Evolutionary conservation across 257 asterid species (phyloP).

Genomic region (Solanum dulcamara): DNA sequence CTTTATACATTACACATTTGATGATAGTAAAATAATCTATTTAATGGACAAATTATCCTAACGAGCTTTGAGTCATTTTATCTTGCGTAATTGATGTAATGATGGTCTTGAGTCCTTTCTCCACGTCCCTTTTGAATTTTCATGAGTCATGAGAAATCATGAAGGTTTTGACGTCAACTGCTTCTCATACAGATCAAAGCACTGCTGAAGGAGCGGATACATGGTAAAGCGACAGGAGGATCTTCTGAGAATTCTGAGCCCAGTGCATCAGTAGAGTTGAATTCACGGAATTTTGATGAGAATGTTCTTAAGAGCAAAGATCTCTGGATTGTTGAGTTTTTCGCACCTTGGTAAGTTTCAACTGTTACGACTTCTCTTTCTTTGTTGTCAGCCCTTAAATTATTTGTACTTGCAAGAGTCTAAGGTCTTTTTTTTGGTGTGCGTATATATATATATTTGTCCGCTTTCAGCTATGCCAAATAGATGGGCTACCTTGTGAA

Average conservation of each 20-base stretch:
- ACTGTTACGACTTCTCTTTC: not conserved
- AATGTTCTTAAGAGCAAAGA: constrained; percentile 83
- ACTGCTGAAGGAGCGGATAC: constrained; percentile 68
- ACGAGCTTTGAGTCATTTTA: not conserved
- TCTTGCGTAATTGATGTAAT: not conserved
- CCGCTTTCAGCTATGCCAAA: not conserved
- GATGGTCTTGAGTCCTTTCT: not conserved
- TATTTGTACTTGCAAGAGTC: not conserved
- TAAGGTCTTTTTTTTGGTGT: not conserved
- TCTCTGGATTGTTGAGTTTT: constrained; percentile 93
- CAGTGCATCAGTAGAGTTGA: constrained; percentile 77
- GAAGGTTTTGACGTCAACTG: not conserved
- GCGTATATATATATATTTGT: not conserved
- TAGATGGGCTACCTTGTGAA: not conserved
- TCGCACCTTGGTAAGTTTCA: constrained; percentile 84
- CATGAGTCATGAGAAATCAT: not conserved
- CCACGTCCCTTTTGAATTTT: not conserved
- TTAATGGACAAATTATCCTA: not conserved
- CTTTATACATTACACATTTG: not conserved
- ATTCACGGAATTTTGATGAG: constrained; percentile 81
- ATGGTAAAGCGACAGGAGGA: constrained; percentile 80
- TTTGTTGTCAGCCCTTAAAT: not conserved
- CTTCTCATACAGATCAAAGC: constrained; percentile 41
- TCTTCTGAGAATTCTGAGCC: constrained; percentile 74
- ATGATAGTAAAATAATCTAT: not conserved